A percentile compares a stretch with the other conserved stretches of the same genome.
Evolutionary conservation across 129 eudicot genomes (phyloP).

Genomic region (Ambrosia trifida): DNA sequence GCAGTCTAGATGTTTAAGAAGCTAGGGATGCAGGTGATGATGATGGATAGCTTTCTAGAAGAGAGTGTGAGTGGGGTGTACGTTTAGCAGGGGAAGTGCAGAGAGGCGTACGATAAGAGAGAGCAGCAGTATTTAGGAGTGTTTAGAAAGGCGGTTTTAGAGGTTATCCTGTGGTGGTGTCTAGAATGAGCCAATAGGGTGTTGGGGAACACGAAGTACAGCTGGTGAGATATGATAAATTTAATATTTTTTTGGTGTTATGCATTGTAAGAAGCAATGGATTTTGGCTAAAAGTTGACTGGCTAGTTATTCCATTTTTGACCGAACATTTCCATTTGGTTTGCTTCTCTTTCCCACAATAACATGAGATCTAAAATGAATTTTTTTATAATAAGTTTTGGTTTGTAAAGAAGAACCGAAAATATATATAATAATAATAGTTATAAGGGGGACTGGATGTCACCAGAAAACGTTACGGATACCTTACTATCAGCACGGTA

Average conservation of each 20-base stretch:
- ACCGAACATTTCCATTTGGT: not conserved
- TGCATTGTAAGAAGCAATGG: slow-evolving; percentile 26
- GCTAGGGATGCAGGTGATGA: slow-evolving; percentile 16
- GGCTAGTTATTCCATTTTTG: slow-evolving; percentile 33
- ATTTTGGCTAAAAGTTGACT: slow-evolving; percentile 18
- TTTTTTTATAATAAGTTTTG: too few species aligned
- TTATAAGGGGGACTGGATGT: too few species aligned
- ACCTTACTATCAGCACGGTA: too few species aligned
- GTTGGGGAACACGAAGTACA: slow-evolving; percentile 29
- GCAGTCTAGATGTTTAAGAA: slow-evolving; percentile 11
- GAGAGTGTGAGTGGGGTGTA: slow-evolving; percentile 29
- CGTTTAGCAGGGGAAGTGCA: slow-evolving; percentile 27
- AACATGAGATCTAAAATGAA: not conserved
- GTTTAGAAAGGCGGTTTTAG: slow-evolving; percentile 37
- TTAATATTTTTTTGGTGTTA: slow-evolving; percentile 20
- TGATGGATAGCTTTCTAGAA: slow-evolving; percentile 1
- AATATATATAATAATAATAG: too few species aligned
- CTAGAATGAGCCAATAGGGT: slow-evolving; percentile 24
- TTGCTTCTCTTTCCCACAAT: not conserved
- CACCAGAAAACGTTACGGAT: too few species aligned
- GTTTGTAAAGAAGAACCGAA: not conserved
- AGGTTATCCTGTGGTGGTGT: slow-evolving; percentile 31
- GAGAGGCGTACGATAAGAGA: slow-evolving; percentile 33
- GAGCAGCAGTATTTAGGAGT: slow-evolving; percentile 7
- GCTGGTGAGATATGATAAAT: slow-evolving; percentile 38